phyloP scores from a whole-genome alignment of 1,284 basidiomycete genomes.

The Sporisorium sorghi region DNA sequence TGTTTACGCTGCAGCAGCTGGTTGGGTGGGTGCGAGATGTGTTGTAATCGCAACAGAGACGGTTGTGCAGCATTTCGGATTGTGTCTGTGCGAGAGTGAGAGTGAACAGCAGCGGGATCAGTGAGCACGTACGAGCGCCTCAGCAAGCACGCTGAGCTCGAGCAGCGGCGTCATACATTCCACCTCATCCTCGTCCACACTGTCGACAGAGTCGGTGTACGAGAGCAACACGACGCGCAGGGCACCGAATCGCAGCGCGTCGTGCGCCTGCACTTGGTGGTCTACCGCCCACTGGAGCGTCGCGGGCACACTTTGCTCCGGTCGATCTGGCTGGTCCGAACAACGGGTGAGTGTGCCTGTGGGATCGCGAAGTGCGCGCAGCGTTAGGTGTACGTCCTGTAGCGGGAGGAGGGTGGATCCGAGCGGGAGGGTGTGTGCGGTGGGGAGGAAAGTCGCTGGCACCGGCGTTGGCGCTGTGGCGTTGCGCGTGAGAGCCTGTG shows the following conservation, averaged over 20 bases:
- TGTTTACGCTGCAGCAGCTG: constrained; percentile 1
- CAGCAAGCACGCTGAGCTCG: constrained; percentile 20
- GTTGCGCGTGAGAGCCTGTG: constrained; percentile 19
- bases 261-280: not conserved
- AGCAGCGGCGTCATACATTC: constrained; percentile 4
- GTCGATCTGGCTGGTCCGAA: not conserved
- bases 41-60: not conserved
- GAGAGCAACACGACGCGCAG: constrained; percentile 9
- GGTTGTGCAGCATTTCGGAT: too few species aligned
- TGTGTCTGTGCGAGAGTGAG: too few species aligned
- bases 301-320: not conserved
- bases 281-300: not conserved
- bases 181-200: not conserved
- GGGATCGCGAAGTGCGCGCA: not conserved
- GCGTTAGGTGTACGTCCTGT: not conserved
- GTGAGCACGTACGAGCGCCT: not conserved
- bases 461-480: not conserved
- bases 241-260: constrained; percentile 16
- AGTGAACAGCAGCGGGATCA: not conserved
- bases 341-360: not conserved
- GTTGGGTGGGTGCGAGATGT: not conserved
- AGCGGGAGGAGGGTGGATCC: not conserved
- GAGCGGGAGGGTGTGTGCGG: not conserved
- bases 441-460: constrained; percentile 9
- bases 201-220: constrained; percentile 2